phyloP scores from a whole-genome alignment of 192 early-diverging fungal species.

The Coemansia sp. region DNA sequence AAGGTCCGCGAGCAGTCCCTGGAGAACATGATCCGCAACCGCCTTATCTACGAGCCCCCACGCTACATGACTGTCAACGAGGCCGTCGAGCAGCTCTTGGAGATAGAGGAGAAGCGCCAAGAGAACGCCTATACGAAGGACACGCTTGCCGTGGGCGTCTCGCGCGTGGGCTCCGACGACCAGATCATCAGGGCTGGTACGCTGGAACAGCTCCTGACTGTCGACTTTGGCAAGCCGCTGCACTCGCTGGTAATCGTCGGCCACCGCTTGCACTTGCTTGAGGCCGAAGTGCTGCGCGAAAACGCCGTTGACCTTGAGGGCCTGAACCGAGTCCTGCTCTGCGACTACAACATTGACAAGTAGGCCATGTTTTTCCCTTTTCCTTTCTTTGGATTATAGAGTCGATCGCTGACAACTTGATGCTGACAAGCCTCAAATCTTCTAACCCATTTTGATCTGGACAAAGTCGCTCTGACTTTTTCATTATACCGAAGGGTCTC shows the following conservation, averaged over 20 bases:
- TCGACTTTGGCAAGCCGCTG: slow-evolving; percentile 91
- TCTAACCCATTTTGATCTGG: too few relatives aligned
- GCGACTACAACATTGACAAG: slow-evolving; percentile 59
- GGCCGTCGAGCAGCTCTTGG: slow-evolving; percentile 88
- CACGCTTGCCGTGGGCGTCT: slow-evolving; percentile 88
- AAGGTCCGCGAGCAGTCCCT: slow-evolving; percentile 97
- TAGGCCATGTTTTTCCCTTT: slow-evolving; percentile 5
- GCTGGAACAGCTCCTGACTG: slow-evolving; percentile 73
- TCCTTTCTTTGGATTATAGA: too few relatives aligned
- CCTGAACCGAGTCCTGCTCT: slow-evolving; percentile 66
- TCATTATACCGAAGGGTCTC: too few relatives aligned
- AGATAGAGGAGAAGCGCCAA: slow-evolving; percentile 79
- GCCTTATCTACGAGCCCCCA: slow-evolving; percentile 95
- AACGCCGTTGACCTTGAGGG: slow-evolving; percentile 68
- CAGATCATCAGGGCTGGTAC: slow-evolving; percentile 87
- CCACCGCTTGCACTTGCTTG: slow-evolving; percentile 85
- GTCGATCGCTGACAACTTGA: too few relatives aligned
- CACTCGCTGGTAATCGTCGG: slow-evolving; percentile 94
- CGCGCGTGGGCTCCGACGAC: slow-evolving; percentile 81
- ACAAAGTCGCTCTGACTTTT: too few relatives aligned
- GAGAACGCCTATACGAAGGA: slow-evolving; percentile 73
- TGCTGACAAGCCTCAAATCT: too few relatives aligned
- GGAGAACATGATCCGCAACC: slow-evolving; percentile 92
- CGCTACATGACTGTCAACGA: slow-evolving; percentile 96
- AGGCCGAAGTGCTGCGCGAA: slow-evolving; percentile 79